Base-by-base conservation (phyloP, 2,329 filamentous ascomycete genomes). In the Mycogone perniciosa region DNA sequence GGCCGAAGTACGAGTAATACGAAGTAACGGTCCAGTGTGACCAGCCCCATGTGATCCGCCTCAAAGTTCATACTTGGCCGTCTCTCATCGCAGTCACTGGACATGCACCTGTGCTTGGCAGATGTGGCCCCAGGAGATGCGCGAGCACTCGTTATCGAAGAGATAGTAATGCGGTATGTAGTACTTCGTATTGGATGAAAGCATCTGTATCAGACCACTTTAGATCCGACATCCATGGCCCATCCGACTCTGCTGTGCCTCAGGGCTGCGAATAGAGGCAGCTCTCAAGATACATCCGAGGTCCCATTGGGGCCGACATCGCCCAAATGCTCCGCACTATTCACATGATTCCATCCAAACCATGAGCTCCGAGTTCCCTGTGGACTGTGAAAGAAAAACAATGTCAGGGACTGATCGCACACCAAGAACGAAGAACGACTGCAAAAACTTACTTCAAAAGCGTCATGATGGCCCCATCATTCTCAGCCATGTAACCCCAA, bases 381-480 rank as follows among this genome's bases (percentile, higher is more conserved):
- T 26, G 45, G 46, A 38, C 51, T 53, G 43, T 9, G 10, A 39
- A 52, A 47, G 47, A 26, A 34, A 27, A 45, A 41, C 34, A 5
- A 31, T 49, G 20, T 38, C 6, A 20, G 20, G 8, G 26, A 27
- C 56, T 41, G n/a, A 35, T 55, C 26, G 48, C 48, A 52, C 10
- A 54, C 37, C 20, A 20, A 20, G 20, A 20, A 20, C 20, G 20
- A 20, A 20, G 20, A 20, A 20, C 20, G 20, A 20, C 20, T 20
- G 20, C 20, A 20, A 20, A 20, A 27, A 52, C 63, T 55, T 54
- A 67, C 65, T 63, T 65, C 29, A 63, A 55, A 0, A 69, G 27
- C 0, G 64, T 64, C 56, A 63, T 58, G 26, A 67, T 62, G 0
- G 57, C 65, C 3, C 59, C 60, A 31, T 67, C 65, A 0, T 58